Evolutionary conservation across 2,329 filamentous ascomycete species (phyloP), one percentile per base, ranked within the genome.

Genomic region (Alternaria sp.): DNA sequence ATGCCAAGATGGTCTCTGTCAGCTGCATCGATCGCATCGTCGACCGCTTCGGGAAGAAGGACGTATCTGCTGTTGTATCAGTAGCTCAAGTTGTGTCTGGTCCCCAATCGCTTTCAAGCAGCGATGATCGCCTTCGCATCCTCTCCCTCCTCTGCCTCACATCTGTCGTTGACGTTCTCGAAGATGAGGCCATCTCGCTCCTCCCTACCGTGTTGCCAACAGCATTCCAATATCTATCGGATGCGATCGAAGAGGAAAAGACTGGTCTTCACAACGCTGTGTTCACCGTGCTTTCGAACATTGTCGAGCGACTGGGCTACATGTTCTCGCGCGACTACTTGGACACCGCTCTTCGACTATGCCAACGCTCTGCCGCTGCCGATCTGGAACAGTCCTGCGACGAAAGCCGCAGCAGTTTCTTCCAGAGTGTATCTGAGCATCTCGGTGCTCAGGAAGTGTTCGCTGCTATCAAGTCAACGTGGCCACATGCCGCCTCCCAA

Each of bases 31-130:
- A 97, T 81, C 92, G 93, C 79, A 96, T 99, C 66, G 88, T 92
- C 3, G 94, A 97, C 81, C 95, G 95, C 78, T 98, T 97, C 77
- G 96, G 96, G 69, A 96, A 96, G 84, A 96, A 94, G 78, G 92
- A 97, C 74, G 85, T 91, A 2, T 88, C 91, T 69, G 90, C 89
- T 47, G 91, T 97, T 47, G 86, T 91, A 25, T 87, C 87, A 5
- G 91, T 93, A 6, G 93, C 93, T 5, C 85, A 89, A 62, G 91
- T 90, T 2, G 91, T 99, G 71, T 89, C 92, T 40, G 89, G 93
- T 45, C 83, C 89, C 58, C 85, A 91, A 67, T 95, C 93, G 67
- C 86, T 98, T 52, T 92, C 91, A 40, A 90, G 91, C 76, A 80
- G 86, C 12, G 91, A 97, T 72, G 84, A 87, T 68, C 88, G 88